Evolutionary conservation across 1,284 basidiomycete species (phyloP).

Genomic region (Inonotus hispidus): DNA sequence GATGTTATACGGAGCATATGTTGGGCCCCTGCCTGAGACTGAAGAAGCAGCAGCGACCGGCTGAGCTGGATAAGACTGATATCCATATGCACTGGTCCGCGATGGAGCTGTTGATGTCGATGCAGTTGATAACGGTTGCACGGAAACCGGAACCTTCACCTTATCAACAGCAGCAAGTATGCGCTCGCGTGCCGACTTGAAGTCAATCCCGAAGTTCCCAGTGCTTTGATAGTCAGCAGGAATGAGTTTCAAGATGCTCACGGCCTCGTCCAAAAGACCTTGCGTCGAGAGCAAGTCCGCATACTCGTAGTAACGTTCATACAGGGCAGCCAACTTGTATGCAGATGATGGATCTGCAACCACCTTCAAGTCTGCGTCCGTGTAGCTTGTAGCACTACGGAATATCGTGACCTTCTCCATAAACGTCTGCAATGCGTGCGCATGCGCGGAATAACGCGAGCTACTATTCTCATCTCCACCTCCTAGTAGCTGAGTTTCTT

Average conservation of each 20-base stretch:
- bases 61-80: slow-evolving; percentile 15
- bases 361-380: slow-evolving; percentile 67
- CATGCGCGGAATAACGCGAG: slow-evolving; percentile 82
- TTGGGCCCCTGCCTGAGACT: slow-evolving; percentile 1
- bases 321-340: slow-evolving; percentile 83
- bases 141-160: slow-evolving; percentile 19
- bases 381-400: slow-evolving; percentile 83
- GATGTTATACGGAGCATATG: slow-evolving; percentile 11
- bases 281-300: slow-evolving; percentile 90
- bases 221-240: slow-evolving; percentile 75
- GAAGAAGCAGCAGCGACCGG: not conserved
- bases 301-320: slow-evolving; percentile 95
- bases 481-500: slow-evolving; percentile 55
- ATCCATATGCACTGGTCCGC: slow-evolving; percentile 8
- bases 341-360: slow-evolving; percentile 29
- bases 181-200: slow-evolving; percentile 60
- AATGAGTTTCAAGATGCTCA: slow-evolving; percentile 75
- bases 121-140: not conserved
- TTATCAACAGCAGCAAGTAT: slow-evolving; percentile 44
- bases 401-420: slow-evolving; percentile 97
- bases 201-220: slow-evolving; percentile 43
- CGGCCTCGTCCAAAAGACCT: slow-evolving; percentile 81
- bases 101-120: slow-evolving; percentile 7
- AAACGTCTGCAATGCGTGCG: slow-evolving; percentile 87
- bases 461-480: slow-evolving; percentile 42